Percentiles rank a stretch among this genome's conserved stretches.
phyloP scores from a whole-genome alignment of 768 basidiomycete genomes.

The Trametes cingulata region DNA sequence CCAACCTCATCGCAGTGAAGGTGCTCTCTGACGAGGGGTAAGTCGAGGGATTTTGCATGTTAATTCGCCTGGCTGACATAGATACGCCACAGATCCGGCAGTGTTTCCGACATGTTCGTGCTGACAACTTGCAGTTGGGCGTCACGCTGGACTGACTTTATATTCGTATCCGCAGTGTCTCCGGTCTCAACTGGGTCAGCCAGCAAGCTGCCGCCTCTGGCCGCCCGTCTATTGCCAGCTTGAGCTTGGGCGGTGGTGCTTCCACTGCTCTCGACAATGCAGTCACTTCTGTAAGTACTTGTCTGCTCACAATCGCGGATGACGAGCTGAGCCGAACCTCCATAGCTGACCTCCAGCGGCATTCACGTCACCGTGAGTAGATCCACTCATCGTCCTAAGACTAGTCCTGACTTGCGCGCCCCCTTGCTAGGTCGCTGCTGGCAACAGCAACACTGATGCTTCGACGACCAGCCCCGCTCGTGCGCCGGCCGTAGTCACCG shows the following conservation, averaged over 20 bases:
- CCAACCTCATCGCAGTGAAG: constrained; percentile 43
- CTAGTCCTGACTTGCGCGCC: not conserved
- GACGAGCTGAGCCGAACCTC: not conserved
- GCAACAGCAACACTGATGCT: constrained; percentile 38
- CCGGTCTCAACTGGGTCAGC: constrained; percentile 30
- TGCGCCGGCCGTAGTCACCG: constrained; percentile 38
- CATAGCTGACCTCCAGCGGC: constrained; percentile 2
- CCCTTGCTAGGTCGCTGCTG: constrained; percentile 34
- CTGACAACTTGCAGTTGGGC: not conserved
- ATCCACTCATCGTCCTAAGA: not conserved
- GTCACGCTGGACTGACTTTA: not conserved
- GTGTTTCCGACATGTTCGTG: constrained; percentile 14
- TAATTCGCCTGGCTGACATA: constrained; percentile 34
- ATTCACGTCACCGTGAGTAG: constrained; percentile 17
- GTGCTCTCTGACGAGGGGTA: constrained; percentile 41
- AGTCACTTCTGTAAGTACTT: constrained; percentile 19
- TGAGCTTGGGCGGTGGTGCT: constrained; percentile 28
- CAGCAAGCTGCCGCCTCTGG: constrained; percentile 11
- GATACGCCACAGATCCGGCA: constrained; percentile 14
- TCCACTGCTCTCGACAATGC: constrained; percentile 27
- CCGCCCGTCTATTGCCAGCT: constrained; percentile 24
- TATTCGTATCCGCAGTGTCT: constrained; percentile 22
- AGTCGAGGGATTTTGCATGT: constrained; percentile 18
- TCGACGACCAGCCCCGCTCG: constrained; percentile 38
- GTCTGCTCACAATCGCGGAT: not conserved